These are phyloP conservation scores for Phytophthora sansomeana DNA, from an alignment of 352 stramenopile species.

Conservation along the genomic window DNA sequence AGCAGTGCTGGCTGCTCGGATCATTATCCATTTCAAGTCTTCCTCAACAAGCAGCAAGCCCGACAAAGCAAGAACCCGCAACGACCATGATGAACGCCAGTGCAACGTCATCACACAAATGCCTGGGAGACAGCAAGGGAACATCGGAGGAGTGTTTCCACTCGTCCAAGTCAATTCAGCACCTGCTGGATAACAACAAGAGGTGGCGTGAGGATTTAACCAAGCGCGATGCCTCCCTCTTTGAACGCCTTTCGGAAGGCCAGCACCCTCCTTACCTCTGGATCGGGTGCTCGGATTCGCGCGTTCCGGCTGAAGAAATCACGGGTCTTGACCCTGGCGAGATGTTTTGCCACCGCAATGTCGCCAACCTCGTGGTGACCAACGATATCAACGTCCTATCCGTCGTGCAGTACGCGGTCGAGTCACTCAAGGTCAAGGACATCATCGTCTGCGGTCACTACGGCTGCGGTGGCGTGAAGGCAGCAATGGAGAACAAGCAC, in stretches of 20 bases:
- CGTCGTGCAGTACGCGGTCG: constrained; percentile 79
- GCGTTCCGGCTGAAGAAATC: constrained; percentile 86
- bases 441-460: constrained; percentile 94
- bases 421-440: constrained; percentile 90
- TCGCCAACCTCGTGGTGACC: constrained; percentile 78
- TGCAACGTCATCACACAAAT: background rate
- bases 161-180: constrained; percentile 53
- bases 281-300: constrained; percentile 90
- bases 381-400: constrained; percentile 72
- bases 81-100: constrained; percentile 24
- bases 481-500: constrained; percentile 77
- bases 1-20: background rate
- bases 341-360: constrained; percentile 92
- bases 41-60: constrained; percentile 7
- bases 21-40: constrained; percentile 23
- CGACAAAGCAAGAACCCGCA: background rate
- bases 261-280: constrained; percentile 91
- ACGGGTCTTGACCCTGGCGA: constrained; percentile 78
- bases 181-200: constrained; percentile 73
- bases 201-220: constrained; percentile 70
- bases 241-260: constrained; percentile 63
- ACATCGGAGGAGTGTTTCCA: constrained; percentile 26
- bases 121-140: constrained; percentile 20
- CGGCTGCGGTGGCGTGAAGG: constrained; percentile 89
- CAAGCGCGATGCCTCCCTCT: constrained; percentile 64